Conservation (phyloP, 1,284 basidiomycete genomes). For the Veloporphyrellus conicus region DNA sequence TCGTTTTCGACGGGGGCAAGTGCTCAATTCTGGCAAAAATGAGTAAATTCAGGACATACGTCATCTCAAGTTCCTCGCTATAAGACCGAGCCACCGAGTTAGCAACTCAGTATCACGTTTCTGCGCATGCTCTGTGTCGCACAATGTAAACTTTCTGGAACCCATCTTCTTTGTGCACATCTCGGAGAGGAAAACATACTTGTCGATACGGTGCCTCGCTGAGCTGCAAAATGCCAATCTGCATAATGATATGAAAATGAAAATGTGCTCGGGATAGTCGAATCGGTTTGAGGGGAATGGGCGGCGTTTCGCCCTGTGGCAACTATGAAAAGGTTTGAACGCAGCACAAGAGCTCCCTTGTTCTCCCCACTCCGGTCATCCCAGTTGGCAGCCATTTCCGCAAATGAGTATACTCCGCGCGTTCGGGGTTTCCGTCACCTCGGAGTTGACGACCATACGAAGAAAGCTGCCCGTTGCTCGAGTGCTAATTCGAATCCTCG, state of each 20-base stretch:
- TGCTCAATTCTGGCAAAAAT: no score
- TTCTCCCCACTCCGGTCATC: no score
- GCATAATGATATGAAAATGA: no score
- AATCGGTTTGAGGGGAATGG: no score
- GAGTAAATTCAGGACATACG: not conserved
- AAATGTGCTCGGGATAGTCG: no score
- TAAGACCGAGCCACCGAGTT: not conserved
- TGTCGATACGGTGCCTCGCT: not conserved
- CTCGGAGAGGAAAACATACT: not conserved
- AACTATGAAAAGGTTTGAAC: no score
- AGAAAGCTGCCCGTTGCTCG: not conserved
- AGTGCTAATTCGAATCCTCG: not conserved
- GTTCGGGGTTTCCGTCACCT: not conserved
- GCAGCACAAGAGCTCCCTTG: no score
- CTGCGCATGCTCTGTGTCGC: not conserved
- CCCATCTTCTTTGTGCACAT: not conserved
- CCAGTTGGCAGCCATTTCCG: no score
- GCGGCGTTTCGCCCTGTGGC: no score
- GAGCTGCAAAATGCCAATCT: no score
- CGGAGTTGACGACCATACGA: not conserved
- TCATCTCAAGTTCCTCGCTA: not conserved
- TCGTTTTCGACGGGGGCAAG: no score
- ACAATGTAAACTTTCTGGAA: not conserved
- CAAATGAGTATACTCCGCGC: not conserved
- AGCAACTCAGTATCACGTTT: not conserved